Base-by-base conservation (phyloP, 2,329 filamentous ascomycete genomes). In the Blastomyces parvus region DNA sequence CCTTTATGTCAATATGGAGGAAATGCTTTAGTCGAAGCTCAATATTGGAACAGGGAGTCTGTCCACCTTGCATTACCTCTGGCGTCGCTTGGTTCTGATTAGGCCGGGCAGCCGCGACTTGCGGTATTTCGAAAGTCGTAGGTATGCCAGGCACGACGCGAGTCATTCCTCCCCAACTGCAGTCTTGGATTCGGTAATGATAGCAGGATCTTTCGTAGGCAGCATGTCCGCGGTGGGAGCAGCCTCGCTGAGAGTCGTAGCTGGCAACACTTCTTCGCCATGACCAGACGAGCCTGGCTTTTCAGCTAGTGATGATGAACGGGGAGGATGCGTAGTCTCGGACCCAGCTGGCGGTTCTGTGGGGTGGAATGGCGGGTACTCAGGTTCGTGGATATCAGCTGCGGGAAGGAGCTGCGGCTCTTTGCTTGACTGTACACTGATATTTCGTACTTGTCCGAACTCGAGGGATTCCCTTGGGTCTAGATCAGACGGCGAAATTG, bases 241-340 rank as follows among this genome's bases (percentile, higher is more conserved):
- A 3, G 30, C 11, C 5, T 52, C 19, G 22, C 38, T 42, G 22
- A 48, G 36, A 17, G 25, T 30, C n/a, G n/a, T 33, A 27, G 59
- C 19, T 5, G n/a, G 17, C 59, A 48, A 61, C 5, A 13, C 44
- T 8, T 27, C 59, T 4, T 53, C 46, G 30, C 14, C 46, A 53
- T 36, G 33, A 25, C n/a, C 22, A 27, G 59, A 17, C 14, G 59
- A 53, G 22, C 19, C 25, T 1, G 60, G 60, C 3, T 36, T 42
- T 40, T 62, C 60, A 44, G 38, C 52, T n/a, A 77, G 66, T 13
- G 75, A 78, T 17, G 74, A 77, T n/a, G 74, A 76, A n/a, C 74
- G 74, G 3, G 74, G 73, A 59, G 75, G 74, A 9, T 70, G 71
- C 30, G 68, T 42, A 6, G 53, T 22, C 13, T 64, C 58, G 3